phyloP scores from a whole-genome alignment of 2,329 filamentous ascomycete genomes.

The Volutella citrinella region DNA sequence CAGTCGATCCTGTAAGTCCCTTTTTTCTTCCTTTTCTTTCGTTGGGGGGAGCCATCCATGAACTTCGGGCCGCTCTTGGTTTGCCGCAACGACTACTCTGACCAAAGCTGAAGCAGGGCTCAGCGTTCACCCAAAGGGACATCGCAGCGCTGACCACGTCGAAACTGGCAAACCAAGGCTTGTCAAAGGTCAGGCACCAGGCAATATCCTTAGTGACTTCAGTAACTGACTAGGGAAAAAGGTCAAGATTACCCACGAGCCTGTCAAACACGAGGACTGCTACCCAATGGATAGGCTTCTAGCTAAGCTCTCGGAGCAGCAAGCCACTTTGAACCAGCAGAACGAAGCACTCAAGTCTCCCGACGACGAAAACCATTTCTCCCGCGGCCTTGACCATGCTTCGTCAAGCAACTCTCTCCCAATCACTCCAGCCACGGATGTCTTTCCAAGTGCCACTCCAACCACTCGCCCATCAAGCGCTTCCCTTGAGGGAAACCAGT shows the following conservation, averaged over 20 bases:
- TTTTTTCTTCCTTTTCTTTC: not conserved
- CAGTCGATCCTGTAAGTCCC: slow-evolving; percentile 18
- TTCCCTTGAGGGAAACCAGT: slow-evolving; percentile 39
- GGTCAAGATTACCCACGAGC: slow-evolving; percentile 47
- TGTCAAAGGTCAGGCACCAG: slow-evolving; percentile 52
- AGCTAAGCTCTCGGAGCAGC: slow-evolving; percentile 71
- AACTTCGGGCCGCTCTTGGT: no score
- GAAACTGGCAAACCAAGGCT: slow-evolving; percentile 54
- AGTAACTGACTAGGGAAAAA: slow-evolving; percentile 36
- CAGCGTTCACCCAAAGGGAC: slow-evolving; percentile 37
- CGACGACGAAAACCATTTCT: slow-evolving; percentile 36
- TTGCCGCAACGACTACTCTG: slow-evolving; percentile 4
- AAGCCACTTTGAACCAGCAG: slow-evolving; percentile 57
- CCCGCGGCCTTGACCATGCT: slow-evolving; percentile 41
- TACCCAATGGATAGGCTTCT: slow-evolving; percentile 70
- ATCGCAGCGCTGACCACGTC: slow-evolving; percentile 48
- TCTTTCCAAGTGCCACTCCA: slow-evolving; percentile 45
- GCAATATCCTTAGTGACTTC: no score
- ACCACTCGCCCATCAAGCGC: slow-evolving; percentile 53
- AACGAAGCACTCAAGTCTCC: slow-evolving; percentile 48
- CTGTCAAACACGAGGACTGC: slow-evolving; percentile 33
- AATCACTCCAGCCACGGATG: slow-evolving; percentile 59
- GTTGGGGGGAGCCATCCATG: not conserved
- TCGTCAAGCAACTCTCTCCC: slow-evolving; percentile 59
- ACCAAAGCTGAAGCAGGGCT: slow-evolving; percentile 17